Percentiles rank a stretch among this genome's conserved stretches.
These are phyloP conservation scores for Cicer bijugum DNA, from an alignment of 306 rosid species.

Conservation along the genomic window DNA sequence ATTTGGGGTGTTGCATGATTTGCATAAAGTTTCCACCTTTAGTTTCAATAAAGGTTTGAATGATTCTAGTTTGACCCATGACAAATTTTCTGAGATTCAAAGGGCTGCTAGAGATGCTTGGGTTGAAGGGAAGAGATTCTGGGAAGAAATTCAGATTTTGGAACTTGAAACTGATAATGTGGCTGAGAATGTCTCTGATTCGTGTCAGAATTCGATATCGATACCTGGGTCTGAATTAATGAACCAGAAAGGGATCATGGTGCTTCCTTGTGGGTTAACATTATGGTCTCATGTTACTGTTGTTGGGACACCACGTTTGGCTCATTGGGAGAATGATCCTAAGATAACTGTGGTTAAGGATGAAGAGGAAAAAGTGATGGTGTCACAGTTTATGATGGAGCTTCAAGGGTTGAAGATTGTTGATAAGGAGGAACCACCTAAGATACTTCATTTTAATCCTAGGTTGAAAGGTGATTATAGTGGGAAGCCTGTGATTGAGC, in stretches of 20 bases:
- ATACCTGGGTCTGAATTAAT: constrained; percentile 60
- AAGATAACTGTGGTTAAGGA: constrained; percentile 77
- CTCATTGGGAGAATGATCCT: constrained; percentile 73
- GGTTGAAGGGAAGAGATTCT: constrained; percentile 66
- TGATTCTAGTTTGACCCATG: neutral
- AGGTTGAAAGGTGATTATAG: constrained; percentile 97
- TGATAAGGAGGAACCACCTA: constrained; percentile 91
- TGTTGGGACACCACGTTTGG: constrained; percentile 93
- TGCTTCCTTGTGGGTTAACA: constrained; percentile 82
- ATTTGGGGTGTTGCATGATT: constrained; percentile 49
- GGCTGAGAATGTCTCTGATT: constrained; percentile 56
- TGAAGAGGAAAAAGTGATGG: constrained; percentile 74
- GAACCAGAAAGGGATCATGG: constrained; percentile 58
- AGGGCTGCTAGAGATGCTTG: constrained; percentile 56
- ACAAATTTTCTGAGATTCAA: constrained; percentile 13
- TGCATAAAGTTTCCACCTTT: constrained; percentile 66
- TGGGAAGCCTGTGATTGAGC: constrained; percentile 81
- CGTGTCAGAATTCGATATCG: constrained; percentile 69
- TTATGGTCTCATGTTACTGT: constrained; percentile 88
- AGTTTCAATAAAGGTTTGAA: constrained; percentile 53
- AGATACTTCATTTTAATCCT: constrained; percentile 91
- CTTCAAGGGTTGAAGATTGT: constrained; percentile 86
- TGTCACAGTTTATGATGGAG: constrained; percentile 94
- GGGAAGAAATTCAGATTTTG: constrained; percentile 63
- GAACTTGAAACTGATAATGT: neutral